Conservation (phyloP, 192 early-diverging fungal species). For the Coemansia aciculifera region DNA sequence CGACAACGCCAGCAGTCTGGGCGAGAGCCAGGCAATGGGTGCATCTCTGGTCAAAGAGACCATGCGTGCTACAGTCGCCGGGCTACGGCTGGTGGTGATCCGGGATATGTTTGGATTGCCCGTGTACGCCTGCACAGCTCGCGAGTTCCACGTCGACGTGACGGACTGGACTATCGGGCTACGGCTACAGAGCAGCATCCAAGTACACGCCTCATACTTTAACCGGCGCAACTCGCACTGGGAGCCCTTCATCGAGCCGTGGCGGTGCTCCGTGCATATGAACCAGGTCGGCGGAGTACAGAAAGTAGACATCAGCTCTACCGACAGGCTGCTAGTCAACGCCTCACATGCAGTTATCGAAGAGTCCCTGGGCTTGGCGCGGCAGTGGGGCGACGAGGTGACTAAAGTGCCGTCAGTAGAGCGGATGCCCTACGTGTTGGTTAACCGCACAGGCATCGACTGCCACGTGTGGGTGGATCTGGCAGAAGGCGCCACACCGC, state of each 20-base stretch:
- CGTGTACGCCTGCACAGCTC: constrained; percentile 80
- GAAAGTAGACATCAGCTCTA: constrained; percentile 67
- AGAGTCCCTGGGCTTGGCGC: constrained; percentile 62
- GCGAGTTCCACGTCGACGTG: constrained; percentile 77
- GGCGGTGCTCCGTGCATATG: constrained; percentile 68
- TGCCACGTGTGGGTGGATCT: constrained; percentile 86
- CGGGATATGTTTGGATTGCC: constrained; percentile 94
- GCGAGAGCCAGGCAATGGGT: neutral
- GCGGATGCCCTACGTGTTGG: constrained; percentile 77
- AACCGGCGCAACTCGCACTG: constrained; percentile 98
- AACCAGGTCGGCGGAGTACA: constrained; percentile 20
- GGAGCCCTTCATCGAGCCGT: constrained; percentile 95
- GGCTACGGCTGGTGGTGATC: constrained; percentile 73
- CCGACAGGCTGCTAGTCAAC: constrained; percentile 80
- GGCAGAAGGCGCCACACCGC: constrained; percentile 33
- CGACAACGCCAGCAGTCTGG: neutral
- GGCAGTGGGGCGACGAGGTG: constrained; percentile 55
- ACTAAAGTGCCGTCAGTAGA: constrained; percentile 34
- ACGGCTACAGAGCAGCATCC: constrained; percentile 66
- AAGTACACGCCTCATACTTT: constrained; percentile 86
- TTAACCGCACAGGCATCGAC: constrained; percentile 89
- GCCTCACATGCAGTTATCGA: constrained; percentile 80
- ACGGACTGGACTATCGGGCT: constrained; percentile 81
- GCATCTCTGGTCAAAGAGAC: constrained; percentile 42
- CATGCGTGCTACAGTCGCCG: constrained; percentile 43